These are phyloP conservation scores for Colletotrichum sidae DNA, from an alignment of 2,329 filamentous ascomycete species.

Conservation along the genomic window DNA sequence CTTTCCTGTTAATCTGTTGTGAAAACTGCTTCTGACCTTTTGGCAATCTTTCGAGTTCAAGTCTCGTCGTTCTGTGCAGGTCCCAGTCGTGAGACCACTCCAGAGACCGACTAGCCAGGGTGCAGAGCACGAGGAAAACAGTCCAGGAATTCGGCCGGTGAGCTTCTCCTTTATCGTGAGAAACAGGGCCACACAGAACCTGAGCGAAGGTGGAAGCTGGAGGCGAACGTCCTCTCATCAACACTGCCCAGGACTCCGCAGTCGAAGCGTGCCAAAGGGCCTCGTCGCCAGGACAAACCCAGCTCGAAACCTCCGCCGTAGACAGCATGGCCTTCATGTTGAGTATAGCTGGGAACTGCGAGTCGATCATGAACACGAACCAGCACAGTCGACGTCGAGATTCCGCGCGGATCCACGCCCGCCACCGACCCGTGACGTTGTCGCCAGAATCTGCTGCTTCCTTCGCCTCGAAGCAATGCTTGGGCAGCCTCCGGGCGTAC, in stretches of 20 bases:
- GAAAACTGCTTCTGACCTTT: background rate
- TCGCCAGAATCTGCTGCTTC: background rate
- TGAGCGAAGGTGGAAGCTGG: too few relatives aligned
- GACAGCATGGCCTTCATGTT: conserved; percentile 25
- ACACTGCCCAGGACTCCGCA: background rate
- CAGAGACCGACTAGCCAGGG: conserved; percentile 8
- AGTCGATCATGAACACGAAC: conserved; percentile 28
- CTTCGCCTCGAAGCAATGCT: background rate
- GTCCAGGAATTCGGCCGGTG: conserved; percentile 1
- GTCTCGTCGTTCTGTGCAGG: background rate
- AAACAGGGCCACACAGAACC: background rate
- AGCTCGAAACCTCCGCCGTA: conserved; percentile 7
- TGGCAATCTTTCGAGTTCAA: background rate
- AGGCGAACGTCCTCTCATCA: background rate
- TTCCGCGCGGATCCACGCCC: conserved; percentile 3
- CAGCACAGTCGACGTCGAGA: conserved; percentile 9
- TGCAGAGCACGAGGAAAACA: conserved; percentile 2
- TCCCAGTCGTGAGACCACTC: conserved; percentile 25
- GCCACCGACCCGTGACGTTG: background rate
- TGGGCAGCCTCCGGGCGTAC: conserved; percentile 7
- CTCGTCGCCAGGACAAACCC: conserved; percentile 18
- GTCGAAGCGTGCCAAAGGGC: background rate
- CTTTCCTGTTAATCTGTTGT: background rate
- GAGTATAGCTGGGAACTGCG: conserved; percentile 18
- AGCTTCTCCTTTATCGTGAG: background rate